Evolutionary conservation across 208 protist genomes (phyloP), one percentile per base, ranked within the genome.

Genomic region (Trypanosoma cruzi): DNA sequence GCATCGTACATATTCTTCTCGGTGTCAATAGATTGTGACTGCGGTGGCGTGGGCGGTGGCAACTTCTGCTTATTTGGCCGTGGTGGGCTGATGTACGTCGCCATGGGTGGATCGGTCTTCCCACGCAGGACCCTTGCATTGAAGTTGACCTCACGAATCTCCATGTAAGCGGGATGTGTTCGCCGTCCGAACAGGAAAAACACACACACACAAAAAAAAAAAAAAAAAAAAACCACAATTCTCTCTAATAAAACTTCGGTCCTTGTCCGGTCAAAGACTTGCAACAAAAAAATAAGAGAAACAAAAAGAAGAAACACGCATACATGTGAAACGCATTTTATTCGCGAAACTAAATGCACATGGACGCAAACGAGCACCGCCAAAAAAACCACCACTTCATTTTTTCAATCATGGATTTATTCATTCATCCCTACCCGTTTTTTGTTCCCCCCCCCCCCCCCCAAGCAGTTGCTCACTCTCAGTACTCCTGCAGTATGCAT

Each of bases 11-110:
- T 54, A 22, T 65, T 24, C 50, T 26, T 24, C 26, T 68, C 71
- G 13, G 60, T 64, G 14, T 71, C 42, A 28, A 28, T 31, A 16
- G 14, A 22, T 44, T 24, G 52, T 16, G 60, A 32, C 31, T 44
- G 24, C 53, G 11, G 50, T 11, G 42, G 16, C 29, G 29, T 49
- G 26, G 58, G 62, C 32, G 28, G 57, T 55, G 42, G 48, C 42
- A 66, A 59, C 40, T 64, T 64, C n/a, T 60, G 61, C 68, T 42
- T 48, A 52, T 60, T 36, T 18, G 64, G 32, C 57, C 87, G 87
- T 8, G 87, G 87, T 7, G 87, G 87, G 58, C 75, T 81, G 52
- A 90, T 65, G 71, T 83, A 89, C 8, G 82, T 88, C 20, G 87
- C 84, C 50, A 67, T 58, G 31, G 65, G 37, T 13, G 61, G 42